Evolutionary conservation across 176 grass and related monocot genomes (phyloP).

Genomic region (Echinochloa phyllopogon): DNA sequence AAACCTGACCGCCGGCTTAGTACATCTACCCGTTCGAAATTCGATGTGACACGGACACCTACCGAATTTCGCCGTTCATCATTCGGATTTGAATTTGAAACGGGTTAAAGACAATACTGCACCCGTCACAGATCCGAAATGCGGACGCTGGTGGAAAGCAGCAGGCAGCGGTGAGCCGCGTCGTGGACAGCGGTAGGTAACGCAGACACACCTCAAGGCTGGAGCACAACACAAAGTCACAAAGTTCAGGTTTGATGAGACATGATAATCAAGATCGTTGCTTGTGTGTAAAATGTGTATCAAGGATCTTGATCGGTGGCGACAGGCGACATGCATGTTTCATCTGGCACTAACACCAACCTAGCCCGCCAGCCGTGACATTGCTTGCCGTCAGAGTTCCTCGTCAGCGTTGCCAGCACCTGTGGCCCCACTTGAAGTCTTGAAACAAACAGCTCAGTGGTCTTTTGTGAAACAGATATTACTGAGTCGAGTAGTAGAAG

Average conservation of each 20-base stretch:
- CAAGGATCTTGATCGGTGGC: too few species aligned
- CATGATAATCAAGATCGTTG: neutral
- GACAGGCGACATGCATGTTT: neutral
- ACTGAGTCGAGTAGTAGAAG: too few species aligned
- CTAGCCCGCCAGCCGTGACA: too few species aligned
- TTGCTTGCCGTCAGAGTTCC: too few species aligned
- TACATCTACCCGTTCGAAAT: too few species aligned
- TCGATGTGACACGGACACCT: too few species aligned
- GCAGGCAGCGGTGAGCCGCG: neutral
- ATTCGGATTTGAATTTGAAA: neutral
- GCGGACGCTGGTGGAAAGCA: neutral
- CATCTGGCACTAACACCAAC: neutral
- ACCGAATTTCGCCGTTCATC: too few species aligned
- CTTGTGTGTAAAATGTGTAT: too few species aligned
- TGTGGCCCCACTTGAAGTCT: too few species aligned
- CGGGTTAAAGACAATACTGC: neutral
- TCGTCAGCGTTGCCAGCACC: too few species aligned
- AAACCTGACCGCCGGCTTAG: neutral
- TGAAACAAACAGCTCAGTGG: too few species aligned
- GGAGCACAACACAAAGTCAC: neutral
- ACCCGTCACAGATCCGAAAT: neutral
- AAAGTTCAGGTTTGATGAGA: conserved; percentile 14
- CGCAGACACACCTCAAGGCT: neutral
- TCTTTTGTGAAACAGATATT: too few species aligned
- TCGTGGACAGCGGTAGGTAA: neutral